These are phyloP conservation scores for Rhodotorula glutinis DNA, from an alignment of 1,284 basidiomycete genomes.

Conservation along the genomic window DNA sequence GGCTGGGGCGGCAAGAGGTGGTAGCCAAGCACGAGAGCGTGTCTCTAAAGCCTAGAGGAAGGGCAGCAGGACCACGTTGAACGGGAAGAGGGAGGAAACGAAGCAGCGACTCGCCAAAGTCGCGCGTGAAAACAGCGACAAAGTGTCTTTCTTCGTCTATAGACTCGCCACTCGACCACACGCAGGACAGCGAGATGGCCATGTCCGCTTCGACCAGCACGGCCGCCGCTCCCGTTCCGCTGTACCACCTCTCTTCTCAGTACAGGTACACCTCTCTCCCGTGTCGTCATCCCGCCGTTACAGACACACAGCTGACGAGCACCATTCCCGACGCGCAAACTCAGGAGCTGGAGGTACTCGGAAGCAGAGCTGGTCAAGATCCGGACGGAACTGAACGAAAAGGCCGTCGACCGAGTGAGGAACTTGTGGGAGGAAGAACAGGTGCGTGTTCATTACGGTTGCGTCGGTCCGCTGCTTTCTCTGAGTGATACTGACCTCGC, in stretches of 20 bases:
- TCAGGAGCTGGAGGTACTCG: constrained; percentile 75
- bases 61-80: no score
- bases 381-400: constrained; percentile 63
- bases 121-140: no score
- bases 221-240: constrained; percentile 33
- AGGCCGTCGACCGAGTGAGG: constrained; percentile 67
- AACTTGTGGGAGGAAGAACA: constrained; percentile 73
- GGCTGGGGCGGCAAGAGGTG: neutral
- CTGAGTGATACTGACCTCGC: no score
- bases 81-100: neutral
- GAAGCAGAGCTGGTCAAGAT: constrained; percentile 57
- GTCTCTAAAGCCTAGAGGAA: no score
- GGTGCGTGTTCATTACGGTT: constrained; percentile 53
- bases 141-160: no score
- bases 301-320: neutral
- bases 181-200: no score
- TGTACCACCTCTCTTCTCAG: constrained; percentile 82
- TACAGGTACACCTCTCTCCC: constrained; percentile 54
- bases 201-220: neutral
- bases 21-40: neutral
- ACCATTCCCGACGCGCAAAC: neutral
- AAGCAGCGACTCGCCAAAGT: neutral
- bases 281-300: neutral
- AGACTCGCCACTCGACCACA: no score
- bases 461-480: neutral